Base-by-base conservation (phyloP, 768 basidiomycete genomes). In the Collybia sordida region DNA sequence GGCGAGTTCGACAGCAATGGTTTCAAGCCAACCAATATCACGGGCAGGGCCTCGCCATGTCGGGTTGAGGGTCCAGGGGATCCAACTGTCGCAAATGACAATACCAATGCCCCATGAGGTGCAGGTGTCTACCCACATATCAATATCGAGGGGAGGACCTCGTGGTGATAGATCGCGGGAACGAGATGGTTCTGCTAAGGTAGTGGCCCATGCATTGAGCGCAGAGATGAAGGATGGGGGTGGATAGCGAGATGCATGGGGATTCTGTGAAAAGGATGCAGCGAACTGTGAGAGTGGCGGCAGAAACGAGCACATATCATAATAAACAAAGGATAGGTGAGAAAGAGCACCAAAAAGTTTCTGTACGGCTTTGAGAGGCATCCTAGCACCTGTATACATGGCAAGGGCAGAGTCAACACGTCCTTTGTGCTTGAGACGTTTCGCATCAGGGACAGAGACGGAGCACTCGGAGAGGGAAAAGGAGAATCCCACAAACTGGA, bases 241-340 rank as follows among this genome's bases (percentile, higher is more conserved):
- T 7, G 64, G 59, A 47, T 50, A 61, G 0, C 59, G 53, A 0
- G 23, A 21, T 1, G 37, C n/a, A 47, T 52, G 50, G 2, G 47
- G 17, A 28, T 59, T 53, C 8, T 43, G 36, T 14, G 50, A 21
- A 58, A 68, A 70, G 2, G 50, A 36, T 2, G 64, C 46, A 12
- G 64, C 37, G 45, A 65, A 67, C 17, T 52, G 51, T 9, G 58
- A 68, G 2, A 72, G 38, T 2, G 50, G 50, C 3, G 68, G 45
- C 2, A 72, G 61, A 40, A 53, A 57, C 2, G 68, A 54, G 0
- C 58, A 45, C 6, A 70, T 67, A 0, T 50, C 44, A 0, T 45
- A 47, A 41, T 66, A 62, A 1, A 71, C 62, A 34, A 70, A 71
- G 2, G 65, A 45, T 22, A 65, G 58, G 43, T 73, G 71, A 4